Evolutionary conservation across 306 rosid genomes (phyloP).

Genomic region (Sesbania bispinosa): DNA sequence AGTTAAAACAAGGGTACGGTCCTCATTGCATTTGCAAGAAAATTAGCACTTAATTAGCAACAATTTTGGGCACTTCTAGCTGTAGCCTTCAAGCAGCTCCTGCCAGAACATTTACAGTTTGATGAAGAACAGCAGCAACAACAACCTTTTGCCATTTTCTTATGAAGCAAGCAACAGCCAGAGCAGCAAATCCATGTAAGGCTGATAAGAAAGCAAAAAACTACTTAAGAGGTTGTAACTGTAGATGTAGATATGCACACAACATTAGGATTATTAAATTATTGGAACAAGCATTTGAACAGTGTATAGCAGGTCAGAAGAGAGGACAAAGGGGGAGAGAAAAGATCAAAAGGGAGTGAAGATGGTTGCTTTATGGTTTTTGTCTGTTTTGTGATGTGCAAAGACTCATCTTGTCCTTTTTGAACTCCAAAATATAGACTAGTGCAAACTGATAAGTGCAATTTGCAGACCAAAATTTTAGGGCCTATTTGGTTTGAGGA

Average conservation of each 20-base stretch:
- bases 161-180: conserved; percentile 14
- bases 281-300: not conserved
- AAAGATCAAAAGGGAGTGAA: not conserved
- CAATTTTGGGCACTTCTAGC: conserved; percentile 6
- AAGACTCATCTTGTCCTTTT: too few relatives aligned
- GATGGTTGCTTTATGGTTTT: too few relatives aligned
- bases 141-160: conserved; percentile 11
- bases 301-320: not conserved
- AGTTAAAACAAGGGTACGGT: not conserved
- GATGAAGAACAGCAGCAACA: conserved; percentile 25
- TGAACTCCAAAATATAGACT: too few relatives aligned
- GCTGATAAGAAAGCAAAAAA: not conserved
- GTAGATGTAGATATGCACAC: too few relatives aligned
- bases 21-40: not conserved
- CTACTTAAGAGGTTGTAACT: not conserved
- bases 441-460: too few relatives aligned
- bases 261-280: not conserved
- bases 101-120: conserved; percentile 5
- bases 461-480: too few relatives aligned
- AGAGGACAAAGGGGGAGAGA: not conserved
- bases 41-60: not conserved
- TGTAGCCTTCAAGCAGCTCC: conserved; percentile 16
- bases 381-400: too few relatives aligned
- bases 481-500: too few relatives aligned
- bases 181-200: conserved; percentile 27